These are phyloP conservation scores for Gymnopilus junonius DNA, from an alignment of 768 basidiomycete species.

Conservation along the genomic window DNA sequence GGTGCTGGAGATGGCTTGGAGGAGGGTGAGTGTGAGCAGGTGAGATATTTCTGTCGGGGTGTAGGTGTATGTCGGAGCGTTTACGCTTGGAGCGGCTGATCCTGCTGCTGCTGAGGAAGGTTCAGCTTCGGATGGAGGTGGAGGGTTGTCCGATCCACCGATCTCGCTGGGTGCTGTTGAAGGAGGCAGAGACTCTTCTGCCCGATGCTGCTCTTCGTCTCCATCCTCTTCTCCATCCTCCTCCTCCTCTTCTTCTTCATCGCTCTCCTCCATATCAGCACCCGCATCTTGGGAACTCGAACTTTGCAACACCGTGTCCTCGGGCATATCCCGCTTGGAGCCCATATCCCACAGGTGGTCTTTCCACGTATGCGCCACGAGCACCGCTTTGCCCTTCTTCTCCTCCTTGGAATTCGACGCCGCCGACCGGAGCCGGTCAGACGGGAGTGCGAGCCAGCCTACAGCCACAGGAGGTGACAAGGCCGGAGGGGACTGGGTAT, in stretches of 20 bases:
- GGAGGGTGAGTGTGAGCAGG: slow-evolving; percentile 61
- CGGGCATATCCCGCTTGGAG: slow-evolving; percentile 60
- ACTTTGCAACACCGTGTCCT: slow-evolving; percentile 37
- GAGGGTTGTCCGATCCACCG: slow-evolving; percentile 1
- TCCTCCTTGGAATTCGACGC: slow-evolving; percentile 20
- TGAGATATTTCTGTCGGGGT: slow-evolving; percentile 54
- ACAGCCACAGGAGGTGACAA: slow-evolving; percentile 73
- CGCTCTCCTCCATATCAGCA: slow-evolving; percentile 9
- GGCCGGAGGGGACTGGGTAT: slow-evolving; percentile 33
- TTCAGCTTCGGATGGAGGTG: neutral
- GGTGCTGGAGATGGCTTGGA: slow-evolving; percentile 65
- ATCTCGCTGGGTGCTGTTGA: slow-evolving; percentile 10
- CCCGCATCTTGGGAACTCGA: slow-evolving; percentile 19
- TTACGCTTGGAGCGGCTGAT: neutral
- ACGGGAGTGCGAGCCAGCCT: slow-evolving; percentile 67
- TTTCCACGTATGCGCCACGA: slow-evolving; percentile 75
- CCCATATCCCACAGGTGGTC: slow-evolving; percentile 80
- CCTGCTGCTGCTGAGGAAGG: no score
- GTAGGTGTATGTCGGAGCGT: slow-evolving; percentile 17
- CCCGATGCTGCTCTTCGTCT: neutral
- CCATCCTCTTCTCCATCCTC: neutral
- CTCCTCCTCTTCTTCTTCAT: neutral
- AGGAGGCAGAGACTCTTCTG: slow-evolving; percentile 14
- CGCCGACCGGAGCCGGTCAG: slow-evolving; percentile 46
- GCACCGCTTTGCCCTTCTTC: slow-evolving; percentile 80